Base-by-base conservation (phyloP, 768 basidiomycete genomes). In the Russula brevipes region DNA sequence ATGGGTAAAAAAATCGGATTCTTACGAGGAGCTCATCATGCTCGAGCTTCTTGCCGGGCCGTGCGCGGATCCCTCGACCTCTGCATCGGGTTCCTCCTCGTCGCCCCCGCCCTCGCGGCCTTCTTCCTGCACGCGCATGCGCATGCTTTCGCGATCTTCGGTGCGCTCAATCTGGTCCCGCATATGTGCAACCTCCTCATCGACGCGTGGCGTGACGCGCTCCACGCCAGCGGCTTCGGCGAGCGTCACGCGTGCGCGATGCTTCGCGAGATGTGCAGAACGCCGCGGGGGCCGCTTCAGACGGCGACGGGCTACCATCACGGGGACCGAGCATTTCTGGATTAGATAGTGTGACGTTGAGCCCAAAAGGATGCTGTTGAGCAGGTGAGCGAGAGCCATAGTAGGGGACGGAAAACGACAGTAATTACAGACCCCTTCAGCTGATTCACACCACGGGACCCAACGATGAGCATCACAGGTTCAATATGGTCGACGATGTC, bases 281-380 rank as follows among this genome's bases (percentile, higher is more conserved):
- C 86, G 88, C 59, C 85, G 84, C 12, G 94, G 86, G 24, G 94
- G 91, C 3, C 92, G 86, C 74, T 91, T 92, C 73, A 97, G 86
- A 12, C 94, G 81, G 57, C 94, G 86, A 57, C 94, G 91, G 5
- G 94, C 92, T 57, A 96, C 93, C 94, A 98, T 96, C 59, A 97
- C 94, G 0, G 95, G 94, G 0, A 96, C 94, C 16, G 92, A 92
- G 65, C 92, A 95, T 75, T 93, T 94, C 81, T 93, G 88, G 50
- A 92, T 90, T 52, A 94, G 84, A 72, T 98, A 98, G 74, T 98
- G 92, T 1, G 93, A 96, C 1, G 94, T 98, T 4, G 93, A 95
- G 14, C 94, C 95, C 42, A 98, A 85, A 3, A 98, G 80, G 68
- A 96, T 95, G 33, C 94, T 94, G 69, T 54, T 45, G 24, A 50